A percentile compares a stretch with the other conserved stretches of the same genome.
These are phyloP conservation scores for Coffea eugenioides DNA, from an alignment of 257 asterid species.

Conservation along the genomic window DNA sequence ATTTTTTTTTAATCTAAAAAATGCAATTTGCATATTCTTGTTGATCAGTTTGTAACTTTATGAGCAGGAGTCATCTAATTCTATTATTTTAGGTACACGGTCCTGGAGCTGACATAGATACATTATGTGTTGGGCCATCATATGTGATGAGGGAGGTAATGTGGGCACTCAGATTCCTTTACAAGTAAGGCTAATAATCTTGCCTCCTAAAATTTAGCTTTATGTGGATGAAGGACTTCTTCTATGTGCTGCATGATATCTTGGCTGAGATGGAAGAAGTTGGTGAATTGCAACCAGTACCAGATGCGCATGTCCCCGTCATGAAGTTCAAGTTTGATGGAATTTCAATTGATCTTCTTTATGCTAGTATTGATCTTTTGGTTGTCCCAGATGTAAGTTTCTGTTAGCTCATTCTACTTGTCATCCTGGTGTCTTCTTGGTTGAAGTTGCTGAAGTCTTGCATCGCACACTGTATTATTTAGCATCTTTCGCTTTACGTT, in stretches of 20 bases:
- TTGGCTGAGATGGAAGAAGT: constrained; percentile 75
- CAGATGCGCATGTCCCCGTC: constrained; percentile 98
- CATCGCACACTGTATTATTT: neutral
- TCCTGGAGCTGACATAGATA: constrained; percentile 44
- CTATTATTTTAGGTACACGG: constrained; percentile 34
- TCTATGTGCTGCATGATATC: constrained; percentile 65
- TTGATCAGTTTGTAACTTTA: neutral
- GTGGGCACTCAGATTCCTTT: neutral
- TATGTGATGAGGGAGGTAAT: constrained; percentile 41
- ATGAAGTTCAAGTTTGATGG: constrained; percentile 97
- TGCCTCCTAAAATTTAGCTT: constrained; percentile 13
- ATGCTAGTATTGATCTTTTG: constrained; percentile 81
- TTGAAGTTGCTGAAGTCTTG: neutral
- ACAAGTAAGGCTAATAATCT: constrained; percentile 3
- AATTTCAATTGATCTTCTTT: constrained; percentile 90
- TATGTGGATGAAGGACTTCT: constrained; percentile 72
- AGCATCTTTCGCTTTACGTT: neutral
- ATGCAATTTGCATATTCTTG: neutral
- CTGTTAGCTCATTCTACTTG: neutral
- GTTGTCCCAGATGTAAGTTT: constrained; percentile 87
- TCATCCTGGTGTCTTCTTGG: neutral
- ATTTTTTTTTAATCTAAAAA: neutral
- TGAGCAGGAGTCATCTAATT: neutral
- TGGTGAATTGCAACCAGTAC: constrained; percentile 89
- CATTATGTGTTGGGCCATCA: constrained; percentile 45